Evolutionary conservation across 2,329 filamentous ascomycete genomes (phyloP).

Genomic region (Pyricularia pennisetigena): DNA sequence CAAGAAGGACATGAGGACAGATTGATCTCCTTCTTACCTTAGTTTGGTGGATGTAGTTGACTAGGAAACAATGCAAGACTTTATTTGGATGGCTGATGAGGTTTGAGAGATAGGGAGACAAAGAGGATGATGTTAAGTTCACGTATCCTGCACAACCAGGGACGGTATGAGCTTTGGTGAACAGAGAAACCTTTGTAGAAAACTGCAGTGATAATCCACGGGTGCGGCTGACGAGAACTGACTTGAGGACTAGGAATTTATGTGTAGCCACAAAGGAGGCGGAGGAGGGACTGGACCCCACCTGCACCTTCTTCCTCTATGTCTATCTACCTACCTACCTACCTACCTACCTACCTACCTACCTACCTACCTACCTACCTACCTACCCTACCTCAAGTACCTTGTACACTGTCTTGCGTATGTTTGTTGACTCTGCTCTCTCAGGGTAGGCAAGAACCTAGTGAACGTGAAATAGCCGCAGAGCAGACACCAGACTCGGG

Average conservation of each 20-base stretch:
- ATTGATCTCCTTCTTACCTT: not conserved
- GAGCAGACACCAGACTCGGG: too few species aligned
- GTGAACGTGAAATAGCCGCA: too few species aligned
- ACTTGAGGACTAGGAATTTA: not conserved
- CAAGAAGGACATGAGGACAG: not conserved
- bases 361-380: too few species aligned
- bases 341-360: too few species aligned
- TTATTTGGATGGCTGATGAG: not conserved
- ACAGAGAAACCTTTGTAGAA: not conserved
- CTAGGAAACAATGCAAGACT: not conserved
- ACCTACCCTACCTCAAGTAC: too few species aligned
- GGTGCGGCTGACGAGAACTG: not conserved
- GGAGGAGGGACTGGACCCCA: not conserved
- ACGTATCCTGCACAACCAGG: not conserved
- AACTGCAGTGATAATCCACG: not conserved
- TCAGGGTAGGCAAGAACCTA: too few species aligned
- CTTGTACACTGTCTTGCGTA: not conserved
- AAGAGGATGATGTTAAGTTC: not conserved
- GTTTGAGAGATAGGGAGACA: not conserved
- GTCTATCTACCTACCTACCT: not conserved
- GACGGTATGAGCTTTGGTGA: not conserved
- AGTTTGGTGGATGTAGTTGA: not conserved
- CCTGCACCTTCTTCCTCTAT: not conserved
- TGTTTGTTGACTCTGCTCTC: too few species aligned
- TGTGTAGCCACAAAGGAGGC: not conserved